Percentiles rank a stretch among this genome's conserved stretches.
phyloP scores from a whole-genome alignment of 768 basidiomycete species.

The Vararia minispora region DNA sequence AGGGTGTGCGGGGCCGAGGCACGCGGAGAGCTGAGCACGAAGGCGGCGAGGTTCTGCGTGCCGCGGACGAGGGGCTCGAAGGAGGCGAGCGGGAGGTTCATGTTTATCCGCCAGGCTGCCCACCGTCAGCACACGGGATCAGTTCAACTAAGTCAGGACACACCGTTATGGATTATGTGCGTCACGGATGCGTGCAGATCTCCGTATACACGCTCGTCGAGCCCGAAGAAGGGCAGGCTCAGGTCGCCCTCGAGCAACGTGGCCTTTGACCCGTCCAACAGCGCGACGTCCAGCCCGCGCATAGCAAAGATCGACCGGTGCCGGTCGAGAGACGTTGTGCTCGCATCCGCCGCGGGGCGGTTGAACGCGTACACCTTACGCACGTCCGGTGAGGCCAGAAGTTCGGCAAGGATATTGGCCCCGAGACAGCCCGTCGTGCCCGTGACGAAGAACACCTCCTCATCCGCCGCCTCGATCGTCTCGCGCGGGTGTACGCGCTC shows the following conservation, averaged over 20 bases:
- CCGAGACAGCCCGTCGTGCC: slow-evolving; percentile 18
- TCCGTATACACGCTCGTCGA: slow-evolving; percentile 6
- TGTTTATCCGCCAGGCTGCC: slow-evolving; percentile 16
- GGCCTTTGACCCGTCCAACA: slow-evolving; percentile 13
- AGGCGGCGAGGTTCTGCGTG: slow-evolving; percentile 14
- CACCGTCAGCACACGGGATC: neutral
- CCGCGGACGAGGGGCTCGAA: slow-evolving; percentile 15
- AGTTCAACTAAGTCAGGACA: neutral
- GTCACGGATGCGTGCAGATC: slow-evolving; percentile 13
- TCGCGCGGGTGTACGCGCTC: slow-evolving; percentile 11
- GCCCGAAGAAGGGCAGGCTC: slow-evolving; percentile 3
- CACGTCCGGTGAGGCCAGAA: slow-evolving; percentile 8
- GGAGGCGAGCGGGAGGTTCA: slow-evolving; percentile 15
- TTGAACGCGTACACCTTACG: slow-evolving; percentile 17
- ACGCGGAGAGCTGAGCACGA: slow-evolving; percentile 13
- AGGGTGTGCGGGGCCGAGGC: slow-evolving; percentile 11
- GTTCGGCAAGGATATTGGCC: slow-evolving; percentile 14
- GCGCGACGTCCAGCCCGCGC: slow-evolving; percentile 11
- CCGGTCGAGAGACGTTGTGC: slow-evolving; percentile 8
- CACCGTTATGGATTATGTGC: slow-evolving; percentile 16
- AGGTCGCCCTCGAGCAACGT: slow-evolving; percentile 16
- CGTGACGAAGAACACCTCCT: slow-evolving; percentile 14
- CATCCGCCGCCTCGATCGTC: neutral
- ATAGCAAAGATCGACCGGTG: slow-evolving; percentile 11
- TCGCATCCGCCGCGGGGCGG: slow-evolving; percentile 4